Base-by-base conservation (phyloP, 495 filamentous ascomycete genomes). In the Penicillium simplicissimum region DNA sequence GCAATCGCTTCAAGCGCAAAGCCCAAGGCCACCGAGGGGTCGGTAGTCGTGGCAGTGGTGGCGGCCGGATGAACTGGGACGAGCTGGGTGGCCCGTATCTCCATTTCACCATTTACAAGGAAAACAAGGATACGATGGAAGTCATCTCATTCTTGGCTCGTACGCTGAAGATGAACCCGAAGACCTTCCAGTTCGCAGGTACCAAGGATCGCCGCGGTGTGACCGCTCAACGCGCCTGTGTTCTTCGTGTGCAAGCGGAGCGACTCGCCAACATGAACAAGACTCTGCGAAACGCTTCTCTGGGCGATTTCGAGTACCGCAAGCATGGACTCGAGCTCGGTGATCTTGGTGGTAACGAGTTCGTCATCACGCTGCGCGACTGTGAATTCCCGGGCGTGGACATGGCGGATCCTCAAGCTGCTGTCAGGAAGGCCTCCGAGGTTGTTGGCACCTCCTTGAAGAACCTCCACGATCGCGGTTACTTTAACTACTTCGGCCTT, bases 61-160 rank as follows among this genome's bases (percentile, higher is more conserved):
- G 67, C 17, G 67, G 69, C 17, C 77, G 79, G 31, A 59, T 79
- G 15, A 78, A 76, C 48, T 89, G 86, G 85, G 76, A 82, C 33
- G 85, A 87, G 58, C 81, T 87, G 11, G 90, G 88, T 17, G 92
- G 90, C 1, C 85, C 89, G 9, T 93, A 91, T 69, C 82, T 97
- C 8, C 95, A 98, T 72, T 96, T 98, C 69, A 91, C 91, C 0
- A 84, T 98, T 40, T 95, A 93, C 81, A 98, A 98, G 77, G 95
- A 98, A 75, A 98, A 98, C 74, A 92, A 92, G 66, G 96, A 98
- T 67, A 98, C 96, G 2, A 96, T 97, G 92, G 94, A 98, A 62
- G 88, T 90, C 0, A 80, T 96, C 31, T 85, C 83, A 8, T 88
- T 86, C 59, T 77, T 98, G 8, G 85, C 87, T 0, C 85, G 86